These are phyloP conservation scores for Botrytis fragariae DNA, from an alignment of 2,329 filamentous ascomycete species.

Conservation along the genomic window DNA sequence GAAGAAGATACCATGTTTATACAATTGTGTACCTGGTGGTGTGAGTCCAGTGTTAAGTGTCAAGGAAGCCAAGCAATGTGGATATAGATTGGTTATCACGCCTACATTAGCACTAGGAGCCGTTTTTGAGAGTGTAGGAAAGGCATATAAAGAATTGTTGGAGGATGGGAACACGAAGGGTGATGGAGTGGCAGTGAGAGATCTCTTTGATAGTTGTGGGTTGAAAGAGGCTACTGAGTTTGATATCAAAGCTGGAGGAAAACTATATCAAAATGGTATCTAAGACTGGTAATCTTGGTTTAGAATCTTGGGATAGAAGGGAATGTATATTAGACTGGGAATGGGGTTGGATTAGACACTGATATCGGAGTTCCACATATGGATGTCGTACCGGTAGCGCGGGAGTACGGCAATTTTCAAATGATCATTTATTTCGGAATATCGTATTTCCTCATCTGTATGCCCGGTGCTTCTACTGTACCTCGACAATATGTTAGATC, in stretches of 20 bases:
- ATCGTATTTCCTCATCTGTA: background rate
- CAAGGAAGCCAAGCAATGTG: conserved; percentile 52
- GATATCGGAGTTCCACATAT: background rate
- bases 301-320: background rate
- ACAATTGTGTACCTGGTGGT: conserved; percentile 58
- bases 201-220: conserved; percentile 11
- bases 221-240: conserved; percentile 2
- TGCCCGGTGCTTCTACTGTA: rapidly evolving
- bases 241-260: background rate
- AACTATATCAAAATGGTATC: background rate
- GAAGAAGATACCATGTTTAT: conserved; percentile 48
- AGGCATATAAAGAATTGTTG: background rate
- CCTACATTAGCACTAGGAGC: conserved; percentile 36
- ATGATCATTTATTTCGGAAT: background rate
- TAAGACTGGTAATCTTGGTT: background rate
- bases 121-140: background rate
- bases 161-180: background rate
- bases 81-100: conserved; percentile 58
- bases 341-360: background rate
- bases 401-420: background rate
- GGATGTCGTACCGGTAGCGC: rapidly evolving
- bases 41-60: conserved; percentile 52
- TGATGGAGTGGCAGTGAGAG: background rate
- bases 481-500: rapidly evolving
- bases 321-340: too few relatives aligned